Evolutionary conservation across 371 early-diverging fungal species (phyloP).

Genomic region (Phascolomyces articulosus): DNA sequence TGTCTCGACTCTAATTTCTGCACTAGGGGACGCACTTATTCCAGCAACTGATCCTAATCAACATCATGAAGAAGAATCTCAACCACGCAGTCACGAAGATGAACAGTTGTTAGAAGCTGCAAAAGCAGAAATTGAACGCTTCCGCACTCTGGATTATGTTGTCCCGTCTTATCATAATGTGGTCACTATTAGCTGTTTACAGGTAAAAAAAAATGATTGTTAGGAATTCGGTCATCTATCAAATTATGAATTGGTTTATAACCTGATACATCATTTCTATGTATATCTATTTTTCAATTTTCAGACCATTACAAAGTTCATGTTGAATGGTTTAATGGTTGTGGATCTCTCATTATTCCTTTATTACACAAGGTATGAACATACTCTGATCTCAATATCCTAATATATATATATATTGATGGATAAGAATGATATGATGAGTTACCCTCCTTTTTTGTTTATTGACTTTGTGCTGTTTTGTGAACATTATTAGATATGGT

Average conservation of each 20-base stretch:
- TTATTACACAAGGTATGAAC: constrained; percentile 47
- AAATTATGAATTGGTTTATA: neutral
- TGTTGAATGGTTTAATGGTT: constrained; percentile 66
- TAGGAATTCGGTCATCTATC: constrained; percentile 3
- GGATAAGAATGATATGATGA: too few relatives aligned
- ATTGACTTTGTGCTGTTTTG: too few relatives aligned
- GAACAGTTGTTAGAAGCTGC: constrained; percentile 57
- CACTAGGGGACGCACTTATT: constrained; percentile 73
- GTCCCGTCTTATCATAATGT: constrained; percentile 88
- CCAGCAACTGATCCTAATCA: constrained; percentile 38
- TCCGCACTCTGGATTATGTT: constrained; percentile 77
- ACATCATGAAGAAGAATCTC: constrained; percentile 23
- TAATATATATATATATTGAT: too few relatives aligned
- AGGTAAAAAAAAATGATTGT: constrained; percentile 55
- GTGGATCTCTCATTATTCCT: constrained; percentile 70
- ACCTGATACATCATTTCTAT: too few relatives aligned
- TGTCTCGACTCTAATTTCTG: constrained; percentile 69
- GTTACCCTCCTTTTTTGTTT: too few relatives aligned
- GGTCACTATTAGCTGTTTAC: constrained; percentile 79
- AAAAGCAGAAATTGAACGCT: constrained; percentile 79
- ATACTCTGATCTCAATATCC: too few relatives aligned
- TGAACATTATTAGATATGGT: constrained; percentile 60
- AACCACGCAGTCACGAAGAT: constrained; percentile 51
- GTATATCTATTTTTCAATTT: neutral
- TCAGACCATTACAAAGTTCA: constrained; percentile 50